Evolutionary conservation across 768 basidiomycete genomes (phyloP).

Genomic region (Leccinum imitatum): DNA sequence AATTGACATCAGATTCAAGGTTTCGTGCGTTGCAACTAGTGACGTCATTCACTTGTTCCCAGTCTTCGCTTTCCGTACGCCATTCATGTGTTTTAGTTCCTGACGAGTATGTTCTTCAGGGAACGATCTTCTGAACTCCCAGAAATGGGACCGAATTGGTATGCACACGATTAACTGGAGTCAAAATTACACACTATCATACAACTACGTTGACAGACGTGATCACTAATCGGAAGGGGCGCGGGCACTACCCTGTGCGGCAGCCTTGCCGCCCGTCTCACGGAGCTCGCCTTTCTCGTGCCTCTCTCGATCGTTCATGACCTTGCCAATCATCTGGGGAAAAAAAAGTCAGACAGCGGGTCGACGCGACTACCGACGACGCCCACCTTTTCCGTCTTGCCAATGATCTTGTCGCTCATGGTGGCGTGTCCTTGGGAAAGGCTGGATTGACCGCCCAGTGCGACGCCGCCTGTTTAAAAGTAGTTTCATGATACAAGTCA

Average conservation of each 20-base stretch:
- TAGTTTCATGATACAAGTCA: not conserved
- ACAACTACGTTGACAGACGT: no score
- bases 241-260: constrained; percentile 40
- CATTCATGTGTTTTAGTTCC: no score
- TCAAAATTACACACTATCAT: constrained; percentile 3
- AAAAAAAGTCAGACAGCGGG: constrained; percentile 3
- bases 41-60: not conserved
- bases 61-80: no score
- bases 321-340: constrained; percentile 50
- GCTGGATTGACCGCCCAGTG: constrained; percentile 22
- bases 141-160: not conserved
- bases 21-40: not conserved
- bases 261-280: constrained; percentile 52
- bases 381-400: constrained; percentile 59
- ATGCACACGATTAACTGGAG: not conserved
- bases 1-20: no score
- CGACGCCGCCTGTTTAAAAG: constrained; percentile 22
- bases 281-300: constrained; percentile 60
- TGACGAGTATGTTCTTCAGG: not conserved
- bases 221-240: constrained; percentile 40
- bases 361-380: rapidly evolving
- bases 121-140: not conserved
- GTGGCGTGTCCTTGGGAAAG: constrained; percentile 39
- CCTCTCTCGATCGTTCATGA: constrained; percentile 43
- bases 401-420: constrained; percentile 53